Evolutionary conservation across 192 early-diverging fungal genomes (phyloP), one percentile per base, ranked within the genome.

Genomic region (Backusella parvicylindrica): DNA sequence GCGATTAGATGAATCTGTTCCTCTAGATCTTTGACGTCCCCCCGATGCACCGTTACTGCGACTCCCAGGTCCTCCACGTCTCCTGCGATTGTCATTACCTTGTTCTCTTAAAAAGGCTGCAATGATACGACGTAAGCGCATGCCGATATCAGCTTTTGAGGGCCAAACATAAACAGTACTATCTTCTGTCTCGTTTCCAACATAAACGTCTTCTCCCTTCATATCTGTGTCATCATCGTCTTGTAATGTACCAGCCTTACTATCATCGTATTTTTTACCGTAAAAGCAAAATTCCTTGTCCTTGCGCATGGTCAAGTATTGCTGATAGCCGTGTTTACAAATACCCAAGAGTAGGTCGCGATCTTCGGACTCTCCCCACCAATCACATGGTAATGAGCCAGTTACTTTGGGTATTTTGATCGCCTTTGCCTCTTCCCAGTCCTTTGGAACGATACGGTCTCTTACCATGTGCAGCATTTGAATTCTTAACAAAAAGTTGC

Each of bases 321-420:
- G 81, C 38, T 85, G 88, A 77, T 96, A 96, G 7, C 95, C 95
- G 72, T 95, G 86, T 68, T 90, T 91, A 74, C 86, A 85, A n/a
- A 94, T 93, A 11, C 94, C 93, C 65, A 94, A 77, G 68, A 96
- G 75, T 68, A 96, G 56, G 79, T 94, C 91, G 31, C 89, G 88
- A 72, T 96, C 95, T 80, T 95, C 90, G 15, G 88, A 78, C 11
- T 86, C 64, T 35, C 93, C 92, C 95, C 95, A 96, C 90, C 90
- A 91, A 8, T 74, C 63, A 2, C 82, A 87, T 16, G 89, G 89
- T 13, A 82, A 84, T 30, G 79, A 80, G n/a, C 90, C 89, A 33
- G 85, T 81, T 6, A 95, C 84, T 40, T 87, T 82, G 0, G 94
- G 94, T 72, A 95, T 91, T 3, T 75, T 63, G 72, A 90, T 84